A percentile compares a stretch with the other conserved stretches of the same genome.
Evolutionary conservation across 2,329 filamentous ascomycete genomes (phyloP).

Genomic region (Stachybotrys elegans): DNA sequence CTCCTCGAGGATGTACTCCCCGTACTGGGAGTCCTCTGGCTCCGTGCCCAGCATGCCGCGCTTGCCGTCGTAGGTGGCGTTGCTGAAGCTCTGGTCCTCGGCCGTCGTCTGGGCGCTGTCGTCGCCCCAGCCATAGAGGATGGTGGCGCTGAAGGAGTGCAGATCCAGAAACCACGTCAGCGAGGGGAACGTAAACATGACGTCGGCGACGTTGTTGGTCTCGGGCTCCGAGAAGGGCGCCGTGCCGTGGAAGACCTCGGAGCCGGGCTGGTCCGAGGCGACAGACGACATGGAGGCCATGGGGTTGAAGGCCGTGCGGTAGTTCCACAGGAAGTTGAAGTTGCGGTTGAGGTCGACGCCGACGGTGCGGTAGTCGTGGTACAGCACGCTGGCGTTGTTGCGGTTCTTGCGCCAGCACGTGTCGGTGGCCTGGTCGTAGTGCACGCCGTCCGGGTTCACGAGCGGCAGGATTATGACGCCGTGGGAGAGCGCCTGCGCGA

Average conservation of each 20-base stretch:
- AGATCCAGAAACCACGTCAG: conserved; percentile 55
- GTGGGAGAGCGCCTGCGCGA: conserved; percentile 43
- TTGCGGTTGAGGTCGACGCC: conserved; percentile 53
- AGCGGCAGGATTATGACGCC: conserved; percentile 50
- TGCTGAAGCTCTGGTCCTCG: conserved; percentile 45
- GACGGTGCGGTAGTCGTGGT: conserved; percentile 20
- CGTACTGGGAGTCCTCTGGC: conserved; percentile 28
- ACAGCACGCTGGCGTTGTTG: conserved; percentile 33
- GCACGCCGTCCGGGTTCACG: conserved; percentile 50
- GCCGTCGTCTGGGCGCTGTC: conserved; percentile 44
- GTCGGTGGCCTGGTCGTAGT: conserved; percentile 43
- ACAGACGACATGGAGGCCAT: conserved; percentile 31
- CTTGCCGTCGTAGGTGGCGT: conserved; percentile 44
- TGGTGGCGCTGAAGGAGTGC: conserved; percentile 46
- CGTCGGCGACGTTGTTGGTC: conserved; percentile 47
- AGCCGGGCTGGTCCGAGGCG: conserved; percentile 30
- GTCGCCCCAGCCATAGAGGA: conserved; percentile 54
- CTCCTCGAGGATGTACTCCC: conserved; percentile 36
- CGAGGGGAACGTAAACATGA: conserved; percentile 42
- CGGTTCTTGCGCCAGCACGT: conserved; percentile 54
- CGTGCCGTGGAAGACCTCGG: conserved; percentile 46
- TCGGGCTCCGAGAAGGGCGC: conserved; percentile 51
- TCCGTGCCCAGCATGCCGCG: conserved; percentile 40
- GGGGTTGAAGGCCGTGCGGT: conserved; percentile 34
- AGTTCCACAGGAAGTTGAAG: conserved; percentile 55